A percentile compares a stretch with the other conserved stretches of the same genome.
Conservation (phyloP, 2,329 filamentous ascomycete species). For the Aspergillus sp. region DNA sequence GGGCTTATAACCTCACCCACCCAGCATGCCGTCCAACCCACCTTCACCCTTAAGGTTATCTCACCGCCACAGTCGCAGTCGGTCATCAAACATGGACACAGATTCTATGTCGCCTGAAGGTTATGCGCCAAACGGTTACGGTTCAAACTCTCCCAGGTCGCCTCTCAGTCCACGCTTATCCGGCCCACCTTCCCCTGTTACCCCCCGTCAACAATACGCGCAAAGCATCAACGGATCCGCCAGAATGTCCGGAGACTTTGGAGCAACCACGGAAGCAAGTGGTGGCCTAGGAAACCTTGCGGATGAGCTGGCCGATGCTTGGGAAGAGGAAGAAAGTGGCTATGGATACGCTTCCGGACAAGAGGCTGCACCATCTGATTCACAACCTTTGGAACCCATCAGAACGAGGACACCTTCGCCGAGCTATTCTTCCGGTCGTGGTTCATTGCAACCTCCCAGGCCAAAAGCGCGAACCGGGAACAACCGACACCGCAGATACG, state of each 20-base stretch:
- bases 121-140: constrained; percentile 31
- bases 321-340: constrained; percentile 52
- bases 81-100: constrained; percentile 38
- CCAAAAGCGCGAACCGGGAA: constrained; percentile 39
- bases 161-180: constrained; percentile 38
- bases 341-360: constrained; percentile 44
- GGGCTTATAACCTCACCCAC: background rate
- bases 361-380: constrained; percentile 29
- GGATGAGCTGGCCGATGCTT: constrained; percentile 63
- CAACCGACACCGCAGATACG: constrained; percentile 37
- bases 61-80: constrained; percentile 35
- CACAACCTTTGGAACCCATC: constrained; percentile 30
- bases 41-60: constrained; percentile 37
- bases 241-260: constrained; percentile 42
- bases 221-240: constrained; percentile 36
- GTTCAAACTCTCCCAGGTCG: constrained; percentile 32
- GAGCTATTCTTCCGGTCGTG: constrained; percentile 22
- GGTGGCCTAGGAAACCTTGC: constrained; percentile 61
- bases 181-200: constrained; percentile 39
- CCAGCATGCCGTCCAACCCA: constrained; percentile 30
- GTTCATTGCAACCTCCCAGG: constrained; percentile 35
- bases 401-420: constrained; percentile 26
- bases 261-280: constrained; percentile 29
- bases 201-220: constrained; percentile 37
- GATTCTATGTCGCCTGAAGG: constrained; percentile 36